phyloP scores from a whole-genome alignment of 2,329 filamentous ascomycete genomes.

The Penicillium sumatraense region DNA sequence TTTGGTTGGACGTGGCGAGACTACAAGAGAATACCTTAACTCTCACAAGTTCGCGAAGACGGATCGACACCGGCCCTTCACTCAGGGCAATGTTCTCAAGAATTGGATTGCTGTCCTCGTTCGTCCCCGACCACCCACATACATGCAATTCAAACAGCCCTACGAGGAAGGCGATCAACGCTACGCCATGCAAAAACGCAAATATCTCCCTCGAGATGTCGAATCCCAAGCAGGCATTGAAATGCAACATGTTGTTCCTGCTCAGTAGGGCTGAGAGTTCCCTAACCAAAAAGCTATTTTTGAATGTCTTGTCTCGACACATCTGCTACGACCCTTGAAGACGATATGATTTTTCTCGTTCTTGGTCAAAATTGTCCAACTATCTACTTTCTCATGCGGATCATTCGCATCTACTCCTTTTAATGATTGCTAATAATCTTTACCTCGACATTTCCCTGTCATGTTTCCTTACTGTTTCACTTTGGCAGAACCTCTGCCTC shows the following conservation, averaged over 20 bases:
- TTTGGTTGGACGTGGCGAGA: conserved; percentile 88
- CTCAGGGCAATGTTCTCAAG: conserved; percentile 71
- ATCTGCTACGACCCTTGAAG: conserved; percentile 24
- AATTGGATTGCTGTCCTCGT: conserved; percentile 84
- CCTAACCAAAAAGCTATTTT: conserved; percentile 7
- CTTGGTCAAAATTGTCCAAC: conserved; percentile 10
- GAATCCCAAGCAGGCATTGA: conserved; percentile 67
- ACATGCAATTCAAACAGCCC: conserved; percentile 80
- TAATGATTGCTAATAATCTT: conserved; percentile 22
- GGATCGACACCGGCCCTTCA: conserved; percentile 90
- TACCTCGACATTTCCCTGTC: conserved; percentile 16
- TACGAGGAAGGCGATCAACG: conserved; percentile 85
- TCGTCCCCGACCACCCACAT: conserved; percentile 83
- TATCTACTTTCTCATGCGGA: conserved; percentile 4
- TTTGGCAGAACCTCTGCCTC: conserved; percentile 5
- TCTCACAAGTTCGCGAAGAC: conserved; percentile 92
- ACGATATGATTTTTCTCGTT: conserved; percentile 24
- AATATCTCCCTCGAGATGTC: conserved; percentile 53
- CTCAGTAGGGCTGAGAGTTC: conserved; percentile 22
- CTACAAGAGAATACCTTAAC: conserved; percentile 93
- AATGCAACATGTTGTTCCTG: conserved; percentile 66
- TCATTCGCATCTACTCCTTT: conserved; percentile 15
- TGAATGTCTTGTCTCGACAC: conserved; percentile 13
- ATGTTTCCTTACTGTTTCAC: conserved; percentile 8
- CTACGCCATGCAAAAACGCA: conserved; percentile 66